Conservation (phyloP, 495 filamentous ascomycete species). For the Ascodesmis nigricans region DNA sequence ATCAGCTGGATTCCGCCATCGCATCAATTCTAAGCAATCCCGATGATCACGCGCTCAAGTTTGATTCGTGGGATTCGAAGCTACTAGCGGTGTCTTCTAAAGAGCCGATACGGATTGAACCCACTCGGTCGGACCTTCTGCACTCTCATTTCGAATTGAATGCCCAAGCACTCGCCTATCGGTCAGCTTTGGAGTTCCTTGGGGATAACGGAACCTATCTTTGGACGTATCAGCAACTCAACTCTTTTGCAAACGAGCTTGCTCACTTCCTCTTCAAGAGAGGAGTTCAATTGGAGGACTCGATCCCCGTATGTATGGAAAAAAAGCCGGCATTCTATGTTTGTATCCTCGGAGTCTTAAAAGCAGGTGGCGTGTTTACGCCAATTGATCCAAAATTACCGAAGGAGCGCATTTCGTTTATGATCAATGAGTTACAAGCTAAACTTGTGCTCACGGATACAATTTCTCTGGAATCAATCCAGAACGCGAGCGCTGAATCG, state of each 20-base stretch:
- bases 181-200: constrained; percentile 23
- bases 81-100: constrained; percentile 14
- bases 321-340: constrained; percentile 26
- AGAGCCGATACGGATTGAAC: background rate
- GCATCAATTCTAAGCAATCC: constrained; percentile 25
- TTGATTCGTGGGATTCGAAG: constrained; percentile 4
- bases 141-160: constrained; percentile 19
- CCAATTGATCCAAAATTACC: constrained; percentile 24
- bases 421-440: constrained; percentile 23
- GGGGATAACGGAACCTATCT: constrained; percentile 9
- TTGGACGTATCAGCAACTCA: constrained; percentile 22
- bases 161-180: constrained; percentile 14
- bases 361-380: constrained; percentile 25
- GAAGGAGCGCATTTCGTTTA: constrained; percentile 21
- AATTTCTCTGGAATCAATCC: background rate
- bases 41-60: constrained; percentile 22
- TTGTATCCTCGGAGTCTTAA: constrained; percentile 24
- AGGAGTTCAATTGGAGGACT: constrained; percentile 21
- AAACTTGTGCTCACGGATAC: constrained; percentile 13
- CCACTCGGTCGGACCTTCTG: constrained; percentile 1
- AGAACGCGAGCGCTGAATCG: background rate
- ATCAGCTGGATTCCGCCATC: constrained; percentile 29
- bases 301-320: constrained; percentile 22
- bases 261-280: constrained; percentile 21
- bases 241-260: constrained; percentile 22